Evolutionary conservation across 441 rosid species (phyloP).

Genomic region (Sinapis alba): DNA sequence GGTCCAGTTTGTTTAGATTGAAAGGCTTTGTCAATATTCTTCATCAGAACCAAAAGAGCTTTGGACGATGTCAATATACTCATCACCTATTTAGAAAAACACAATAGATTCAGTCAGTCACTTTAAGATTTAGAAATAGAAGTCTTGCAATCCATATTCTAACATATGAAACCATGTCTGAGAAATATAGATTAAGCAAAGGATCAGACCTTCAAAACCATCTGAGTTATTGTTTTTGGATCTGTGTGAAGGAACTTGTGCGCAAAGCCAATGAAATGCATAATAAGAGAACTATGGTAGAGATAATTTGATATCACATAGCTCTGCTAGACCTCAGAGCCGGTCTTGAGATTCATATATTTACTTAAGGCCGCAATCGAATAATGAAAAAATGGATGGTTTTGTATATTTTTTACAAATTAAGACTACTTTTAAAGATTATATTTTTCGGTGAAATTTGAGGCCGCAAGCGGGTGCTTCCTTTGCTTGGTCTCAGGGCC

Average conservation of each 20-base stretch:
- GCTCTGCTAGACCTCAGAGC: no score
- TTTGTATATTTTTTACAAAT: no score
- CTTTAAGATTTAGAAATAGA: conserved; percentile 9
- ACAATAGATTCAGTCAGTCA: conserved; percentile 14
- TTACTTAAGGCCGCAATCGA: no score
- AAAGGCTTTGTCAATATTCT: conserved; percentile 61
- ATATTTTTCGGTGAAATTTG: no score
- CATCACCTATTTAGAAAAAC: conserved; percentile 53
- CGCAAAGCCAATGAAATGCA: conserved; percentile 93
- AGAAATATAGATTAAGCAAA: conserved; percentile 12
- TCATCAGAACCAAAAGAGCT: conserved; percentile 68
- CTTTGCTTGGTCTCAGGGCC: no score
- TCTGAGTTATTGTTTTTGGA: conserved; percentile 73
- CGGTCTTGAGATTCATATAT: no score
- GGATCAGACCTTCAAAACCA: conserved; percentile 80
- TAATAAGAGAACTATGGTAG: conserved; percentile 78
- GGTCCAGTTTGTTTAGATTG: conserved; percentile 65
- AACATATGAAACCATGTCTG: not conserved
- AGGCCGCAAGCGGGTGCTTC: no score
- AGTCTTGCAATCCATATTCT: conserved; percentile 15
- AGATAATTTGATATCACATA: conserved; percentile 84
- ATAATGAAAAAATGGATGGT: no score
- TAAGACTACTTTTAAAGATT: no score
- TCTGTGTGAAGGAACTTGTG: conserved; percentile 94
- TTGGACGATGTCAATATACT: conserved; percentile 67